These are phyloP conservation scores for Williopsis jadinii DNA, from an alignment of 1,139 yeast species.

Conservation along the genomic window DNA sequence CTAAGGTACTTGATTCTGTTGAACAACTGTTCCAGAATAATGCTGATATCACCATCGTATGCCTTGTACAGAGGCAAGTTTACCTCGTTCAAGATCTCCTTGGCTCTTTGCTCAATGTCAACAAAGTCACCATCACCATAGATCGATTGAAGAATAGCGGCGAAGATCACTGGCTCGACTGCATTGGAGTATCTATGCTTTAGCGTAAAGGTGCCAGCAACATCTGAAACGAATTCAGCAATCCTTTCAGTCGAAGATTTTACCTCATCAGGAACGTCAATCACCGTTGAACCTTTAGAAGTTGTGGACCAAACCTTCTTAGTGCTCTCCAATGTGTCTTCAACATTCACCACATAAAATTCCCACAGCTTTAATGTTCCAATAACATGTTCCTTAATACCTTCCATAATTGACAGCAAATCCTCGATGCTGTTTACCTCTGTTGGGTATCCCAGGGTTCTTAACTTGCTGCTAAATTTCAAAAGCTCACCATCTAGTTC, in stretches of 20 bases:
- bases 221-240: slow-evolving; percentile 43
- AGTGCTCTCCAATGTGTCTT: slow-evolving; percentile 26
- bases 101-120: slow-evolving; percentile 36
- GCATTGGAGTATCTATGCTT: slow-evolving; percentile 44
- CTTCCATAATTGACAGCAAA: slow-evolving; percentile 53
- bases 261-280: slow-evolving; percentile 37
- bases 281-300: slow-evolving; percentile 15
- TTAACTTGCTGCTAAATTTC: slow-evolving; percentile 53
- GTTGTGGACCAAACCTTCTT: slow-evolving; percentile 18
- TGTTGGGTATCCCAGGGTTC: slow-evolving; percentile 53
- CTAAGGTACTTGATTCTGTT: slow-evolving; percentile 74
- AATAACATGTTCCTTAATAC: slow-evolving; percentile 60
- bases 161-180: slow-evolving; percentile 44
- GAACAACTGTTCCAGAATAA: slow-evolving; percentile 59
- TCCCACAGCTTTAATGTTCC: slow-evolving; percentile 76
- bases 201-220: slow-evolving; percentile 34
- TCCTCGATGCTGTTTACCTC: slow-evolving; percentile 44
- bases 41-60: slow-evolving; percentile 65
- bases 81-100: slow-evolving; percentile 61
- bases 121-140: slow-evolving; percentile 23
- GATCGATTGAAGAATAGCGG: slow-evolving; percentile 35
- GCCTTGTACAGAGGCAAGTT: slow-evolving; percentile 67
- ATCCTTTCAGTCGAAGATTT: slow-evolving; percentile 33
- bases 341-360: slow-evolving; percentile 65
- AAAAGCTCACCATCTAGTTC: slow-evolving; percentile 69